These are phyloP conservation scores for Stachybotrys elegans DNA, from an alignment of 2,329 filamentous ascomycete species.

Conservation along the genomic window DNA sequence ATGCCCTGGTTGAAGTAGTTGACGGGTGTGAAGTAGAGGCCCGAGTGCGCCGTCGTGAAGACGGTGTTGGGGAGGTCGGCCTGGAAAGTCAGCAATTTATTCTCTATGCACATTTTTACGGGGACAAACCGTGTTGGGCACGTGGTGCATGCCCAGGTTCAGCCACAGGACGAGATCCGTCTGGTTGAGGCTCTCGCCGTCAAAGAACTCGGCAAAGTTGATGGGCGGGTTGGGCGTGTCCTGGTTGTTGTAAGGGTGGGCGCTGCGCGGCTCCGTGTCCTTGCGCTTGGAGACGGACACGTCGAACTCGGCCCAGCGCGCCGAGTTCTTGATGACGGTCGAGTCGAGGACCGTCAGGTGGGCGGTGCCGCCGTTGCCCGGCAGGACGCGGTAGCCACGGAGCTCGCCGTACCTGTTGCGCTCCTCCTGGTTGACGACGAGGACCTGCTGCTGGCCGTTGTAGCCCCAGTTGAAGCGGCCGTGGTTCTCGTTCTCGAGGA, in stretches of 20 bases:
- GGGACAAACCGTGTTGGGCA: constrained; percentile 37
- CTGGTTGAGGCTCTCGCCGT: constrained; percentile 29
- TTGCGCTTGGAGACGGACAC: constrained; percentile 45
- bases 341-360: constrained; percentile 46
- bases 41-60: constrained; percentile 5
- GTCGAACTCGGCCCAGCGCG: constrained; percentile 44
- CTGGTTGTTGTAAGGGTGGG: constrained; percentile 40
- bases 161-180: constrained; percentile 44
- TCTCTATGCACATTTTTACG: too few species aligned
- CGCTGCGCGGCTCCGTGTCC: constrained; percentile 43
- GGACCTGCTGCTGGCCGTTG: constrained; percentile 42
- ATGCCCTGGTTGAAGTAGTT: constrained; percentile 34
- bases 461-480: constrained; percentile 40
- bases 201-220: constrained; percentile 43
- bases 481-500: constrained; percentile 36
- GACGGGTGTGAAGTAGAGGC: background rate
- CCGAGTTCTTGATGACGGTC: constrained; percentile 37
- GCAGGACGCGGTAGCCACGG: constrained; percentile 33
- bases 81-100: too few species aligned
- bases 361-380: background rate
- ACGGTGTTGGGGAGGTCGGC: constrained; percentile 42
- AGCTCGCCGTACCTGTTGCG: constrained; percentile 46
- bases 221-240: constrained; percentile 38
- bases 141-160: constrained; percentile 51
- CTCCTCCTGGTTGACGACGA: constrained; percentile 45